These are phyloP conservation scores for Aspergillus diversus DNA, from an alignment of 495 filamentous ascomycete genomes.

Conservation along the genomic window DNA sequence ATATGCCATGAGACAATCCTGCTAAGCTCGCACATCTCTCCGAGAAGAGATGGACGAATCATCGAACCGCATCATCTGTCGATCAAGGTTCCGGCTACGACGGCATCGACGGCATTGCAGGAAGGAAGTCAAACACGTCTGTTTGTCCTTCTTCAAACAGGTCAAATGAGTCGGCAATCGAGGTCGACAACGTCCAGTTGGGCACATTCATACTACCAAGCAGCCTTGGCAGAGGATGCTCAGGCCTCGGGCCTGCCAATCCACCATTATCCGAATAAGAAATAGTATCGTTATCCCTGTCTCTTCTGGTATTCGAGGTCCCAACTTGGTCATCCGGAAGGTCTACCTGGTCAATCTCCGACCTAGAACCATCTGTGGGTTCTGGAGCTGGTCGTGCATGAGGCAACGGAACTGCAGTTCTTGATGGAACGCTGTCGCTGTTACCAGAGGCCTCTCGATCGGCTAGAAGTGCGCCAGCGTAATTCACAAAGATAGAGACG, in stretches of 20 bases:
- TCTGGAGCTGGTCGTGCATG: slow-evolving; percentile 25
- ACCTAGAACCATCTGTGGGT: slow-evolving; percentile 21
- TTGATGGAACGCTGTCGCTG: not conserved
- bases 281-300: slow-evolving; percentile 10
- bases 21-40: not conserved
- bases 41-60: not conserved
- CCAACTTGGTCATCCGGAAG: slow-evolving; percentile 1
- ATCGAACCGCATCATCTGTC: not conserved
- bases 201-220: slow-evolving; percentile 45
- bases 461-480: slow-evolving; percentile 43
- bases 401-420: not conserved
- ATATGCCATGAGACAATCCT: not conserved
- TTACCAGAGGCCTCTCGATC: slow-evolving; percentile 26
- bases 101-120: slow-evolving; percentile 45
- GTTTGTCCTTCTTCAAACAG: slow-evolving; percentile 51
- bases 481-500: slow-evolving; percentile 48
- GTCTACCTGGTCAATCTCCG: slow-evolving; percentile 10
- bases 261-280: slow-evolving; percentile 26
- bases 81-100: slow-evolving; percentile 19
- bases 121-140: slow-evolving; percentile 50
- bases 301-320: slow-evolving; percentile 4
- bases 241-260: slow-evolving; percentile 32
- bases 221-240: slow-evolving; percentile 35
- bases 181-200: slow-evolving; percentile 47
- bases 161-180: slow-evolving; percentile 49